Base-by-base conservation (phyloP, 805 yeast species). In the Yamadazyma endophytica region DNA sequence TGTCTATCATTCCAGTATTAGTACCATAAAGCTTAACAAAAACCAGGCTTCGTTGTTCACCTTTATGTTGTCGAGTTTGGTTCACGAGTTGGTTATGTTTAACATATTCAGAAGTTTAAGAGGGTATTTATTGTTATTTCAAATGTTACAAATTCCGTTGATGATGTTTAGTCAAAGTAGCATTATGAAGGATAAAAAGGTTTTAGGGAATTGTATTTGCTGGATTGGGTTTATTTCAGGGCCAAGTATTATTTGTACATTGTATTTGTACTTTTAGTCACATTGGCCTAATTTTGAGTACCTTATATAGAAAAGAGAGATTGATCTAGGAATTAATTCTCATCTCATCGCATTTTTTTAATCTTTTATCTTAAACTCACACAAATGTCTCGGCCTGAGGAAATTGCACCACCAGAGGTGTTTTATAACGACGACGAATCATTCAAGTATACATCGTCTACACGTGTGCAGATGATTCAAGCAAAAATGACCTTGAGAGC, bases 381-480 rank as follows among this genome's bases (percentile, higher is more conserved):
- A 20, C 21, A 20, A 9, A 89, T 89, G 97, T 85, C 96, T 2
- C 79, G 97, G 66, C 97, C 97, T 44, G 97, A 89, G 62, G 86
- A 86, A 49, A 68, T 88, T 40, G 97, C 97, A 9, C 97, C 97
- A 17, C 96, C 97, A 24, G 97, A 89, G 63, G 73, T 89, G 38
- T 92, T 90, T 54, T 92, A 92, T 57, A 83, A 88, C 68, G 97
- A 89, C 33, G 60, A 77, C 2, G 98, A 92, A 58, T 84, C 97
- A 0, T 68, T 70, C 42, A 92, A 92, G 52, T 92, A 92, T 58
- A 92, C 97, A 0, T 70, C 82, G 2, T 85, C 95, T 4, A 83
- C 96, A 4, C 92, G 98, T 70, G 96, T 92, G 29, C 98, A 92
- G 64, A 96, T 89, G 54, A 92, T 92, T 49, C 98, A 92, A 60